phyloP scores from a whole-genome alignment of 2,329 filamentous ascomycete species.

The Alternaria metachromatica region DNA sequence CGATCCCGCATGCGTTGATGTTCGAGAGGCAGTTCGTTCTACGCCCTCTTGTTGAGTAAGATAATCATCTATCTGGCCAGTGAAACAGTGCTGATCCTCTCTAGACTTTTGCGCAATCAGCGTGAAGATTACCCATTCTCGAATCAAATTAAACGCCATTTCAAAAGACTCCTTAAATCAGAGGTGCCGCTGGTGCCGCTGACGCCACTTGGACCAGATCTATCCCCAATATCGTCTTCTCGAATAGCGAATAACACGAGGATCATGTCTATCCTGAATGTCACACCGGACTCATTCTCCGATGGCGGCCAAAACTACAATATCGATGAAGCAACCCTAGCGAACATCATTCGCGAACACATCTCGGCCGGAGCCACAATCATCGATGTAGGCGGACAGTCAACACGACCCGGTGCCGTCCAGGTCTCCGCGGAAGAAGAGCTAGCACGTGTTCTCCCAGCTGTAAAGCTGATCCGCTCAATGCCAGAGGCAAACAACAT shows the following conservation, averaged over 20 bases:
- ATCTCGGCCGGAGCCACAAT: slow-evolving; percentile 77
- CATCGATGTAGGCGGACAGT: slow-evolving; percentile 92
- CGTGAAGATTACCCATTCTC: slow-evolving; percentile 55
- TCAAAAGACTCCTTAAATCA: slow-evolving; percentile 42
- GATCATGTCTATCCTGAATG: slow-evolving; percentile 93
- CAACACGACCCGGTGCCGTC: slow-evolving; percentile 77
- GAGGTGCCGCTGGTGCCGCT: slow-evolving; percentile 48
- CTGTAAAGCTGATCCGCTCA: slow-evolving; percentile 74
- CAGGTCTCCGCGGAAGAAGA: slow-evolving; percentile 78
- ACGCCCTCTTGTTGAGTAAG: slow-evolving; percentile 80
- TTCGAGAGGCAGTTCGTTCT: slow-evolving; percentile 93
- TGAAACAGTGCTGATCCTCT: slow-evolving; percentile 12
- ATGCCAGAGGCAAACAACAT: slow-evolving; percentile 67
- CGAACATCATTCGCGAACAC: slow-evolving; percentile 65
- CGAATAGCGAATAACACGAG: slow-evolving; percentile 61
- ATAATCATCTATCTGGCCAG: not conserved
- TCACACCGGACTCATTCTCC: slow-evolving; percentile 96
- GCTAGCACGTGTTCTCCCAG: slow-evolving; percentile 76
- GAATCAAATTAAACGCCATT: slow-evolving; percentile 40
- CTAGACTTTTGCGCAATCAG: slow-evolving; percentile 35
- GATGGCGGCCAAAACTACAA: slow-evolving; percentile 71
- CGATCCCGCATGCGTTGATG: slow-evolving; percentile 83
- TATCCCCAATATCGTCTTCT: slow-evolving; percentile 36
- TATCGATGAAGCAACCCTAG: slow-evolving; percentile 57
- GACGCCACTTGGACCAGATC: slow-evolving; percentile 46